Conservation (phyloP, 345 rosid species). For the Orychophragmus violaceus region DNA sequence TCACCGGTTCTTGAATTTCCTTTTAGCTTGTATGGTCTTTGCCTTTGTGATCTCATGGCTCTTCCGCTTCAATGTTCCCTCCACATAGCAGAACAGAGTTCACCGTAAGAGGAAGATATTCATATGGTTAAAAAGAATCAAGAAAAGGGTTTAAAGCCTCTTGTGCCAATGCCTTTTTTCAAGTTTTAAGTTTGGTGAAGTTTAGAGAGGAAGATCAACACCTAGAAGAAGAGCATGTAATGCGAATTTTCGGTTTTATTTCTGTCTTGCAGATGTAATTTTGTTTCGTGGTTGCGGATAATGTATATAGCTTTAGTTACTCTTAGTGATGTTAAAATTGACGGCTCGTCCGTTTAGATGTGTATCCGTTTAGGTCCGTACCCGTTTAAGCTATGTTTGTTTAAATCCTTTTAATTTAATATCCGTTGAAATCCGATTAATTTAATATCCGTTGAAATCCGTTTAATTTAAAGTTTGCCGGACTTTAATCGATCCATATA, state of each 20-base stretch:
- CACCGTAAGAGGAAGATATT: not conserved
- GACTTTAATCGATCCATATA: too few relatives aligned
- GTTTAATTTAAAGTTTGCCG: too few relatives aligned
- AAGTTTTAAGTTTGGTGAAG: not conserved
- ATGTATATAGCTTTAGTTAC: conserved; percentile 28
- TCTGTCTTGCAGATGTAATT: conserved; percentile 5
- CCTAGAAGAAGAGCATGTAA: not conserved
- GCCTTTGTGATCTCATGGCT: conserved; percentile 96
- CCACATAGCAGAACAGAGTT: conserved; percentile 15
- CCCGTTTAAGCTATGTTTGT: too few relatives aligned
- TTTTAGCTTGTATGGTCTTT: conserved; percentile 86
- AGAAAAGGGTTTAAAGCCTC: not conserved
- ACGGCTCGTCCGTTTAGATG: too few relatives aligned
- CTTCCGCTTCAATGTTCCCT: conserved; percentile 79
- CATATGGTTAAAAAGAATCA: not conserved
- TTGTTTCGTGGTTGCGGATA: conserved; percentile 20
- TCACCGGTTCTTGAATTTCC: conserved; percentile 77
- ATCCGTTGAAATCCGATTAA: too few relatives aligned
- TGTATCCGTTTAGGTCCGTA: too few relatives aligned
- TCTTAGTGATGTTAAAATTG: too few relatives aligned
- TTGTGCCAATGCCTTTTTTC: conserved; percentile 20
- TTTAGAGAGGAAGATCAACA: conserved; percentile 4
- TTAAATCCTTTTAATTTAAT: too few relatives aligned
- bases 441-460: too few relatives aligned
- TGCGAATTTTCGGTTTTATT: not conserved